Conservation (phyloP, 495 filamentous ascomycete species). For the Penicillium lividum region DNA sequence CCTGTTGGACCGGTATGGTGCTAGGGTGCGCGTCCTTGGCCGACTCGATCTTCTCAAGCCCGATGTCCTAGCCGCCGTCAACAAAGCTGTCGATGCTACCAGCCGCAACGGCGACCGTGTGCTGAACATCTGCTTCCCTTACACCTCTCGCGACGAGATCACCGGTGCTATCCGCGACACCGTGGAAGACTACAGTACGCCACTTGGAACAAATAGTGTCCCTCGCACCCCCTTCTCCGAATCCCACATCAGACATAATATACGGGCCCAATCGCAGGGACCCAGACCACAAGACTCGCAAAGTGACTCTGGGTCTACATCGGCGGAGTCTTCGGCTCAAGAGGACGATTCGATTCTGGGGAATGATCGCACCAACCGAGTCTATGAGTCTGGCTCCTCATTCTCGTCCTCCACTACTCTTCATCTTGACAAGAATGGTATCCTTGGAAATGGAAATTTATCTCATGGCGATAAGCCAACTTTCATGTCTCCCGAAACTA, state of each 20-base stretch:
- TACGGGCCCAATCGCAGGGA: constrained; percentile 59
- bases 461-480: constrained; percentile 26
- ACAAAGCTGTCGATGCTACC: constrained; percentile 79
- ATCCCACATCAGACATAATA: constrained; percentile 80
- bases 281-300: constrained; percentile 37
- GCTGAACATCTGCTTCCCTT: constrained; percentile 95
- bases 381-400: constrained; percentile 59
- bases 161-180: constrained; percentile 87
- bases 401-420: constrained; percentile 57
- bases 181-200: constrained; percentile 76
- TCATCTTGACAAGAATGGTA: constrained; percentile 36
- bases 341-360: constrained; percentile 35
- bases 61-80: constrained; percentile 85
- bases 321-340: constrained; percentile 32
- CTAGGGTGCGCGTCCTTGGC: constrained; percentile 79
- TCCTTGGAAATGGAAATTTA: constrained; percentile 24
- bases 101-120: constrained; percentile 78
- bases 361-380: constrained; percentile 28
- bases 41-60: constrained; percentile 75
- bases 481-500: constrained; percentile 73
- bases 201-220: constrained; percentile 46
- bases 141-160: constrained; percentile 95
- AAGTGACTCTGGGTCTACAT: constrained; percentile 40
- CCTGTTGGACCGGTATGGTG: constrained; percentile 89
- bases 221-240: constrained; percentile 77